Conservation (phyloP, 2,329 filamentous ascomycete genomes). For the Phyllosticta ampelicida region DNA sequence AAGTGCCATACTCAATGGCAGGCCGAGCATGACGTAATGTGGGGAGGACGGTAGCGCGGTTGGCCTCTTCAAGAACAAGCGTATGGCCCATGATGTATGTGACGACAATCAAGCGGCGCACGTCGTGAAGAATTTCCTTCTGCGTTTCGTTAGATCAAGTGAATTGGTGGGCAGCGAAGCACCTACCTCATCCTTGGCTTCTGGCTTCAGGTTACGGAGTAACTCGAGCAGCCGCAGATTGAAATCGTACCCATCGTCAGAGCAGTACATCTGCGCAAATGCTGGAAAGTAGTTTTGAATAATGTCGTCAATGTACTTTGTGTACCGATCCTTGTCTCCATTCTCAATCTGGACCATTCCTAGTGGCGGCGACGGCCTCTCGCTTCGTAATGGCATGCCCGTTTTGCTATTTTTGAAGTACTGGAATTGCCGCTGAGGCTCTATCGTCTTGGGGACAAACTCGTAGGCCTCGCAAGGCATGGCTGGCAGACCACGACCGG, state of each 20-base stretch:
- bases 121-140: conserved; percentile 30
- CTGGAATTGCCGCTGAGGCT: conserved; percentile 32
- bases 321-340: conserved; percentile 34
- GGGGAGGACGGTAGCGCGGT: conserved; percentile 19
- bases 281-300: conserved; percentile 30
- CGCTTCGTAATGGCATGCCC: conserved; percentile 19
- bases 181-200: conserved; percentile 30
- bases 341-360: conserved; percentile 35
- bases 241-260: conserved; percentile 36
- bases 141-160: conserved; percentile 15
- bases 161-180: background rate
- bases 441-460: conserved; percentile 31
- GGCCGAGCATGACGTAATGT: conserved; percentile 26
- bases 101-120: conserved; percentile 36
- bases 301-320: conserved; percentile 34
- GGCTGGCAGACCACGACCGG: conserved; percentile 32
- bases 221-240: conserved; percentile 32
- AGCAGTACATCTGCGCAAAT: conserved; percentile 34
- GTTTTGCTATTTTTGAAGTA: conserved; percentile 30
- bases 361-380: conserved; percentile 35
- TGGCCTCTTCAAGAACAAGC: conserved; percentile 33
- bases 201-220: conserved; percentile 29
- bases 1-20: conserved; percentile 21
- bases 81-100: conserved; percentile 42
- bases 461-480: conserved; percentile 37